Conservation (phyloP, 2,329 filamentous ascomycete genomes). For the Diaporthe destruens region DNA sequence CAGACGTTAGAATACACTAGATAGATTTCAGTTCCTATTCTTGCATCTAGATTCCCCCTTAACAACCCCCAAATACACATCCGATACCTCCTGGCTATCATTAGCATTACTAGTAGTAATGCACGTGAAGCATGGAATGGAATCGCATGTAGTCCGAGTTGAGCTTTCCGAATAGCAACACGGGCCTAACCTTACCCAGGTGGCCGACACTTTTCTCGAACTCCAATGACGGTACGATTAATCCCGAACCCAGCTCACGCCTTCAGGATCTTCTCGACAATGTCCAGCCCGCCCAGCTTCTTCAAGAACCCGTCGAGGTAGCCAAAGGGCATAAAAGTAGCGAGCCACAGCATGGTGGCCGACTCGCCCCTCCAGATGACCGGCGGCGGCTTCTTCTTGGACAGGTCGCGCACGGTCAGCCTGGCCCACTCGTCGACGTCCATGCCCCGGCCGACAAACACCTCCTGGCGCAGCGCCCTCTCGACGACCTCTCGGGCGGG, state of each 20-base stretch:
- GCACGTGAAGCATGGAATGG: not conserved
- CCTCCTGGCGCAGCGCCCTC: too few relatives aligned
- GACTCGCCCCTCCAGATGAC: slow-evolving; percentile 21
- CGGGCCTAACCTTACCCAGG: not conserved
- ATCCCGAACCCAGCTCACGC: not conserved
- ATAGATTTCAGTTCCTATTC: not conserved
- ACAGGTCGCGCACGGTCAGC: slow-evolving; percentile 4
- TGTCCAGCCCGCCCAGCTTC: slow-evolving; percentile 18
- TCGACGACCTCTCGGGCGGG: too few relatives aligned
- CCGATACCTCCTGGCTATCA: not conserved
- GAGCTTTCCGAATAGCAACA: not conserved
- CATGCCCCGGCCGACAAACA: too few relatives aligned
- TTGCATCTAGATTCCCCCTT: not conserved
- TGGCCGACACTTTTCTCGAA: not conserved
- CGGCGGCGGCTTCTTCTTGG: slow-evolving; percentile 1
- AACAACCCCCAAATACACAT: not conserved
- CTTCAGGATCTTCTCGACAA: not conserved
- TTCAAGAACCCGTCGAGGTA: not conserved
- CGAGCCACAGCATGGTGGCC: not conserved
- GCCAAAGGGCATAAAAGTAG: slow-evolving; percentile 14
- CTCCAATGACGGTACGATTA: not conserved
- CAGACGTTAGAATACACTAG: not conserved
- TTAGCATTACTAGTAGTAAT: not conserved
- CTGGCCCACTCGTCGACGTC: too few relatives aligned
- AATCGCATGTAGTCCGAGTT: not conserved